Evolutionary conservation across 441 rosid species (phyloP), one percentile per base, ranked within the genome.

Genomic region (Eutrema salsugineum): DNA sequence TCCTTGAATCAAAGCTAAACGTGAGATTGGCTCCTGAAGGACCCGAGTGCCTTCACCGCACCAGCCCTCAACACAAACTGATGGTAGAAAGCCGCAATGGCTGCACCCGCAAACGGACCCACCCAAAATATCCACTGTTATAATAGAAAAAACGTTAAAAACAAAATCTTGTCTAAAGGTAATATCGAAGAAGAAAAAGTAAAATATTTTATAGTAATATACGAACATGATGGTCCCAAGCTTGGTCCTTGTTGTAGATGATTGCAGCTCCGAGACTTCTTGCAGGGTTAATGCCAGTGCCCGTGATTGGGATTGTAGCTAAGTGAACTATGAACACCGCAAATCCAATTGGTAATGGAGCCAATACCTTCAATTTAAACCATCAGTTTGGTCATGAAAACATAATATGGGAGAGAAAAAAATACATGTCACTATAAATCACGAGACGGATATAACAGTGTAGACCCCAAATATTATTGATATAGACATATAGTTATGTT

Each of bases 321-420:
- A 93, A 75, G 80, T 90, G 97, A 74, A 93, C 98, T 68, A 93
- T 84, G 83, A 91, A 93, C 30, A 93, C 97, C 11, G 98, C 88
- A 66, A 93, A 89, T 28, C 97, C 97, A 66, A 93, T 93, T 19
- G 98, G 98, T 14, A 93, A 92, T 48, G 97, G 98, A 76, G 98
- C 98, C 88, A 93, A 80, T 22, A 93, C 93, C 98, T 93, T 58
- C 24, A 42, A 6, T 66, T 6, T n/a, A n/a, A n/a, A 20, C 20
- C 30, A 24, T 24, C 27, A 24, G 27, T 24, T 24, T 24, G 27
- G 27, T 4, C 4, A 24, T 24, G 4, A 24, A 24, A 24, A 24
- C 27, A 24, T 24, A 24, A 24, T 24, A 2, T 24, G 2, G 27
- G 27, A 24, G 27, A 0, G 3, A 24, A 24, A 24, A 0, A 24